phyloP scores from a whole-genome alignment of 495 filamentous ascomycete species.

The Hamigera avellanea region DNA sequence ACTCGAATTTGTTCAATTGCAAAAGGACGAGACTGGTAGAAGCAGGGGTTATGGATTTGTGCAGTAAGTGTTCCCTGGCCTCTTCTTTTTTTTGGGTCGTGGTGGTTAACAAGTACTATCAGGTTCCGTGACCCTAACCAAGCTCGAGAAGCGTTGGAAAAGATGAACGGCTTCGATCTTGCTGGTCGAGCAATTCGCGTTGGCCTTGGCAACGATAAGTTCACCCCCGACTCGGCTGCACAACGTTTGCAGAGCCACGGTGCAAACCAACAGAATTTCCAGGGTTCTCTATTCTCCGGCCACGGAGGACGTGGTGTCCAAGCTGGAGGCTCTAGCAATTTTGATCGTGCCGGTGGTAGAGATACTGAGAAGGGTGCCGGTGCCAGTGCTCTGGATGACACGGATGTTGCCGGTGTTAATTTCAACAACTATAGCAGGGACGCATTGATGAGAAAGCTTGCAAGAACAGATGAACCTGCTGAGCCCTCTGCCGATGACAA shows the following conservation, averaged over 20 bases:
- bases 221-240: conserved; percentile 92
- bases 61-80: conserved; percentile 56
- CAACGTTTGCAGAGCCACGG: conserved; percentile 74
- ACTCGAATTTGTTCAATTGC: conserved; percentile 92
- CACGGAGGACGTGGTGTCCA: conserved; percentile 81
- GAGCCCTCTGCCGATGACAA: conserved; percentile 50
- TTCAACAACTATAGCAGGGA: conserved; percentile 99
- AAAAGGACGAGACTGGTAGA: conserved; percentile 84
- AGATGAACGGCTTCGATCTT: conserved; percentile 99
- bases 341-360: conserved; percentile 85
- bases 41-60: conserved; percentile 98
- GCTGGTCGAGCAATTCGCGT: conserved; percentile 96
- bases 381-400: conserved; percentile 94
- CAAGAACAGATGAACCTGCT: conserved; percentile 80
- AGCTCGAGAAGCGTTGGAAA: conserved; percentile 87
- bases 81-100: too few relatives aligned
- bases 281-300: conserved; percentile 92
- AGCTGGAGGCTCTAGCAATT: conserved; percentile 67
- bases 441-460: conserved; percentile 94
- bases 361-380: conserved; percentile 83
- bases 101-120: conserved; percentile 16
- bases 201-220: conserved; percentile 99
- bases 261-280: conserved; percentile 64
- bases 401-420: conserved; percentile 95
- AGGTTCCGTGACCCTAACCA: conserved; percentile 89